Evolutionary conservation across 257 asterid species (phyloP).

Genomic region (Salvia hispanica): DNA sequence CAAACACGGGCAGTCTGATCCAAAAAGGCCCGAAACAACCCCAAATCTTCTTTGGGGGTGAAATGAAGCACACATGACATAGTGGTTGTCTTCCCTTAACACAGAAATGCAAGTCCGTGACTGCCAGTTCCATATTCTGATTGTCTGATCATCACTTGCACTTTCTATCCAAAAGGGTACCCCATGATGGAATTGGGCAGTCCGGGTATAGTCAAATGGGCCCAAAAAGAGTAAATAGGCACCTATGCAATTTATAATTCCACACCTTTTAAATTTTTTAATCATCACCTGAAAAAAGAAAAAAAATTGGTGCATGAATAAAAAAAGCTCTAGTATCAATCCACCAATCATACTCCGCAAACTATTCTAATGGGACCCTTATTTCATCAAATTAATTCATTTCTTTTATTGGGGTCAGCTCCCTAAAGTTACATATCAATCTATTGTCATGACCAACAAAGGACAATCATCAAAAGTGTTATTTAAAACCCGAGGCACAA

Average conservation of each 20-base stretch:
- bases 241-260: slow-evolving; percentile 94
- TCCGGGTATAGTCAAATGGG: slow-evolving; percentile 93
- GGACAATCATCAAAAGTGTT: not conserved
- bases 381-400: slow-evolving; percentile 10
- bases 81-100: slow-evolving; percentile 95
- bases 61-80: slow-evolving; percentile 95
- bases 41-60: slow-evolving; percentile 97
- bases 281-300: slow-evolving; percentile 80
- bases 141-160: slow-evolving; percentile 98
- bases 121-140: slow-evolving; percentile 99
- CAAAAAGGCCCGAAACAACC: slow-evolving; percentile 98
- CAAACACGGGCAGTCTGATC: slow-evolving; percentile 98
- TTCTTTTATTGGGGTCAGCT: not conserved
- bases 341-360: not conserved
- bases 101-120: slow-evolving; percentile 95
- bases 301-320: slow-evolving; percentile 20
- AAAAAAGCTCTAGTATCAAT: not conserved
- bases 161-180: slow-evolving; percentile 97
- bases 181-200: slow-evolving; percentile 97
- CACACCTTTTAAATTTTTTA: slow-evolving; percentile 97
- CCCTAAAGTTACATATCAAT: slow-evolving; percentile 7
- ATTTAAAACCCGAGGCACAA: no score
- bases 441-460: slow-evolving; percentile 9
- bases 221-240: slow-evolving; percentile 97
- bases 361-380: not conserved